These are phyloP conservation scores for Alternaria gansuensis DNA, from an alignment of 2,329 filamentous ascomycete genomes.

Conservation along the genomic window DNA sequence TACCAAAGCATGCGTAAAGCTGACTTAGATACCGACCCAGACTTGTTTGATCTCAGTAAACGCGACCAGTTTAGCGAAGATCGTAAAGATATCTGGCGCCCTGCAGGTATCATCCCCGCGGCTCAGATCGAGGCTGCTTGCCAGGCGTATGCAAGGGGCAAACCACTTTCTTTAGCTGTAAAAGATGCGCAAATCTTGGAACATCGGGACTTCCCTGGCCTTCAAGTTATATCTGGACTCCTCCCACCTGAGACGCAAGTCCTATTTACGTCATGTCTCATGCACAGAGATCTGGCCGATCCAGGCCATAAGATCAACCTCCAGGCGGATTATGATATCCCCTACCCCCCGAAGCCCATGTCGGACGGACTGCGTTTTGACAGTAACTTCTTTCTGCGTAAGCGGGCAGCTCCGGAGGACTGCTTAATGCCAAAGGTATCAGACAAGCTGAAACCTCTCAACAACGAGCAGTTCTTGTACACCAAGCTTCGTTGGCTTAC, in stretches of 20 bases:
- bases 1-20: constrained; percentile 68
- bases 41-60: constrained; percentile 55
- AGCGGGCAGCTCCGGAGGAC: constrained; percentile 39
- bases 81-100: constrained; percentile 39
- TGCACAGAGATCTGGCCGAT: constrained; percentile 80
- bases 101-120: constrained; percentile 41
- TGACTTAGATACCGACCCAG: constrained; percentile 61
- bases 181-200: constrained; percentile 48
- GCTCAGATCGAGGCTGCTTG: constrained; percentile 44
- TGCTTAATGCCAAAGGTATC: constrained; percentile 69
- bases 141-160: constrained; percentile 43
- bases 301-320: constrained; percentile 85
- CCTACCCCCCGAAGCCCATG: constrained; percentile 62
- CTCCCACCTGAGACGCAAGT: constrained; percentile 76
- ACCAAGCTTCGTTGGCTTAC: constrained; percentile 93
- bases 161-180: constrained; percentile 28
- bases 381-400: constrained; percentile 47
- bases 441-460: constrained; percentile 74
- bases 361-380: constrained; percentile 35
- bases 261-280: constrained; percentile 73
- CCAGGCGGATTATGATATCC: constrained; percentile 78
- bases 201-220: constrained; percentile 59
- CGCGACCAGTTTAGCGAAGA: constrained; percentile 46
- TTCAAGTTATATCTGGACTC: constrained; percentile 78
- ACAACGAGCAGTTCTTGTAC: constrained; percentile 74